Evolutionary conservation across 148 eudicot species (phyloP).

Genomic region (Camellia sinensis): DNA sequence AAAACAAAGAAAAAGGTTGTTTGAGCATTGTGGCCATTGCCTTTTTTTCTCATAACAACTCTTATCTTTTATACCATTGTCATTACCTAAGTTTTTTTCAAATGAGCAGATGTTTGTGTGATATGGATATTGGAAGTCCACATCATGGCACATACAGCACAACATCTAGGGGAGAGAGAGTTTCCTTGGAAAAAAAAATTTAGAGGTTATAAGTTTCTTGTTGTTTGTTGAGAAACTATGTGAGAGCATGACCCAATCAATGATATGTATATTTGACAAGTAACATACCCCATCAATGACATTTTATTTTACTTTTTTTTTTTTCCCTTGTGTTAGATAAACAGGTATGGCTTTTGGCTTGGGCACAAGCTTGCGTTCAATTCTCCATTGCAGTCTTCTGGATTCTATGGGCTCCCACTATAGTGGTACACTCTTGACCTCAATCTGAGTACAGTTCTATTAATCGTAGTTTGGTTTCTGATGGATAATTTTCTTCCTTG

Average conservation of each 20-base stretch:
- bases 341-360: conserved; percentile 69
- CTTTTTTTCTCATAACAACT: neutral
- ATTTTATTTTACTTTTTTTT: neutral
- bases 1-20: neutral
- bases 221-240: neutral
- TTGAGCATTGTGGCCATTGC: neutral
- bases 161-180: neutral
- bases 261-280: too few species aligned
- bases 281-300: too few species aligned
- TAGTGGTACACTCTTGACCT: conserved; percentile 54
- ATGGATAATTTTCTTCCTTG: neutral
- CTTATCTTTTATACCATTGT: neutral
- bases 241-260: conserved; percentile 2
- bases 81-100: neutral
- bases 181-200: neutral
- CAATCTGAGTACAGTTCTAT: neutral
- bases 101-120: neutral
- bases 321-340: conserved; percentile 43
- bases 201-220: neutral
- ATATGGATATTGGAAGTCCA: neutral
- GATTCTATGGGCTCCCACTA: conserved; percentile 87
- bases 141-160: neutral
- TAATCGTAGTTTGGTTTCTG: neutral
- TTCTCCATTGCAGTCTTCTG: conserved; percentile 74
- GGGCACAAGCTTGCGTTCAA: conserved; percentile 78